Conservation (phyloP, 2,329 filamentous ascomycete species). For the Fusarium devonianum region DNA sequence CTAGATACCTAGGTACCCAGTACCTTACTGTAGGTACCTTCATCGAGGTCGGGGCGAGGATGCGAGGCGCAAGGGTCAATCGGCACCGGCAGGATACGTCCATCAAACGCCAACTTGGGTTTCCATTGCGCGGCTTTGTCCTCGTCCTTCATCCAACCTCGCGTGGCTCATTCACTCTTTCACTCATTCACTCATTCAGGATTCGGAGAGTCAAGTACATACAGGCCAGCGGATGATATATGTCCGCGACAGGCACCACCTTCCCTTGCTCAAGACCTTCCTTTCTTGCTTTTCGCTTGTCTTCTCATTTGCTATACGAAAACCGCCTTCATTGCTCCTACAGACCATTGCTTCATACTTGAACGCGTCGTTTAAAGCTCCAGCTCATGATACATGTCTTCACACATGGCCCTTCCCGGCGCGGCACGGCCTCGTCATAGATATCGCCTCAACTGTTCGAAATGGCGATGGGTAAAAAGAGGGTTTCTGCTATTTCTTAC, state of each 20-base stretch:
- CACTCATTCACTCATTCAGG: no score
- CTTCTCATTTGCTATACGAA: slow-evolving; percentile 6
- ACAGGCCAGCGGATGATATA: background rate
- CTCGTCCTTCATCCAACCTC: no score
- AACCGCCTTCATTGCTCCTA: background rate
- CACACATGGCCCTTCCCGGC: slow-evolving; percentile 25
- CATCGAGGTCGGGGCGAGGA: no score
- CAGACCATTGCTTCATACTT: background rate
- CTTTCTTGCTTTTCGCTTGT: background rate
- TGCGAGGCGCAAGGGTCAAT: background rate
- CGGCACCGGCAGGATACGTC: background rate
- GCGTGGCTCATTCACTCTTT: no score
- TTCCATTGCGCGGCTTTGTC: no score
- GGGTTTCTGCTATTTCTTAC: slow-evolving; percentile 6
- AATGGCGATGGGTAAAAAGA: slow-evolving; percentile 26
- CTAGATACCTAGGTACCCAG: no score
- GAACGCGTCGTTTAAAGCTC: background rate
- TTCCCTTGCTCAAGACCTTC: background rate
- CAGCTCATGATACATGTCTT: slow-evolving; percentile 29
- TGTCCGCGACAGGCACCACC: background rate
- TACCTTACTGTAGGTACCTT: no score
- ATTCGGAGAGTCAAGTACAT: background rate
- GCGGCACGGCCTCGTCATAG: slow-evolving; percentile 24
- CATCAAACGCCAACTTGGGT: no score
- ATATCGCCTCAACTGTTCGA: slow-evolving; percentile 24